Evolutionary conservation across 495 filamentous ascomycete species (phyloP).

Genomic region (Amorphotheca resinae): DNA sequence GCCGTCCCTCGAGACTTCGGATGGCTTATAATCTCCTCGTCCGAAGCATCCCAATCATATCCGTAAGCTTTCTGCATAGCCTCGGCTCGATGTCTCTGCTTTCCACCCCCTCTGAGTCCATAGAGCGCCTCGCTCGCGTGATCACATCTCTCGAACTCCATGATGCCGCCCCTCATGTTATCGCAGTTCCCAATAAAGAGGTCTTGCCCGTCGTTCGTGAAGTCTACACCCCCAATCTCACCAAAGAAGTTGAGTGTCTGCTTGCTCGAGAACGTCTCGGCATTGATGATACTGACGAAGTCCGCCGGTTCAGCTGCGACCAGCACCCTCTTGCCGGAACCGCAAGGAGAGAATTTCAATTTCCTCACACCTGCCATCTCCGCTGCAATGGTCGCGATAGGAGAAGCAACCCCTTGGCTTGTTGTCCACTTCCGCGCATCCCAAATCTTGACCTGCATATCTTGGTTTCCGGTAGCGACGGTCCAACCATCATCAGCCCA

Average conservation of each 20-base stretch:
- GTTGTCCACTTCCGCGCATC: conserved; percentile 64
- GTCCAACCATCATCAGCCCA: conserved; percentile 85
- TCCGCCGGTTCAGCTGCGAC: conserved; percentile 78
- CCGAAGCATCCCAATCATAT: conserved; percentile 26
- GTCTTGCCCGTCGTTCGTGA: conserved; percentile 56
- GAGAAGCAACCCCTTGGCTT: conserved; percentile 26
- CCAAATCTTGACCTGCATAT: conserved; percentile 73
- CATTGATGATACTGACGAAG: conserved; percentile 66
- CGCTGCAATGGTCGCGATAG: conserved; percentile 52
- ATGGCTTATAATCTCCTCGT: conserved; percentile 20
- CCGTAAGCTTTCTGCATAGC: conserved; percentile 11
- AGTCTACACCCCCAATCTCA: conserved; percentile 66
- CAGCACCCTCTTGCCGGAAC: conserved; percentile 59
- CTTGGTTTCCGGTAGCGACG: conserved; percentile 84
- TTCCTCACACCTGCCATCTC: conserved; percentile 69
- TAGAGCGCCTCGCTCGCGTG: conserved; percentile 30
- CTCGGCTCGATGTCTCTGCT: conserved; percentile 9
- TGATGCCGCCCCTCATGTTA: conserved; percentile 60
- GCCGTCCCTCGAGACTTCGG: conserved; percentile 12
- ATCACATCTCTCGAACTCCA: conserved; percentile 56
- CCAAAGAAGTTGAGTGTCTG: conserved; percentile 82
- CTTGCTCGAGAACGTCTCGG: conserved; percentile 47
- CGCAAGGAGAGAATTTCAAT: conserved; percentile 70
- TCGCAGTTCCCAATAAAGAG: conserved; percentile 70
- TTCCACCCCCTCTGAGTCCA: conserved; percentile 8